Evolutionary conservation across 441 rosid species (phyloP), one percentile per base, ranked within the genome.

Genomic region (Croton setiger): DNA sequence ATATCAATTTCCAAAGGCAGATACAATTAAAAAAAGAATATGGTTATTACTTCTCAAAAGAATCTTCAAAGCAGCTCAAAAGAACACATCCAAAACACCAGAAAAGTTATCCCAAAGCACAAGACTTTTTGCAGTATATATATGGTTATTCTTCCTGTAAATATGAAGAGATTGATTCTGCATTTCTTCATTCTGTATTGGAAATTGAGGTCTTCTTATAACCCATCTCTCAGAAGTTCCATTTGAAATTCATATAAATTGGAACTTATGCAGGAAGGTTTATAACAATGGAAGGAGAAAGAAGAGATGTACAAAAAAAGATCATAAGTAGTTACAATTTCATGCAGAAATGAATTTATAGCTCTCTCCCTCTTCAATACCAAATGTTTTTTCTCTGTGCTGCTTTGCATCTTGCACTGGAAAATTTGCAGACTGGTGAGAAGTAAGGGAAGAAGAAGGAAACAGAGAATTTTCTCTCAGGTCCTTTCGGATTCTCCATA

Each of bases 401-500:
- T 76, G 53, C 75, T 70, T 78, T 7, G 69, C 66, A 39, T 80
- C 80, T 72, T 78, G 71, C 8, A 1, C n/a, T 6, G 86, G 88
- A 76, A 68, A 81, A 63, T 75, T 53, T 37, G 85, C 86, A 23
- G 90, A 88, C 51, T 68, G 80, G 64, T 55, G 83, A 74, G 87
- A 76, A 67, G 81, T 48, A 17, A 84, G 76, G 11, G 83, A 48
- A 37, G 61, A 7, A 8, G 89, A 68, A 27, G 84, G 73, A 56
- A 75, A 54, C 7, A 73, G 9, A 54, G 71, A 41, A 17, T 55
- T 76, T 63, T 88, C 91, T 71, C 79, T 82, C 45, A 79, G 74
- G 27, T 83, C 85, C 78, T 78, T 91, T 47, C 98, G 79, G 27
- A 85, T 81, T 55, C 64, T 82, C 98, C 98, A 94, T 35, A 94